These are phyloP conservation scores for Rutidosis leptorrhynchoides DNA, from an alignment of 129 eudicot species.

Conservation along the genomic window DNA sequence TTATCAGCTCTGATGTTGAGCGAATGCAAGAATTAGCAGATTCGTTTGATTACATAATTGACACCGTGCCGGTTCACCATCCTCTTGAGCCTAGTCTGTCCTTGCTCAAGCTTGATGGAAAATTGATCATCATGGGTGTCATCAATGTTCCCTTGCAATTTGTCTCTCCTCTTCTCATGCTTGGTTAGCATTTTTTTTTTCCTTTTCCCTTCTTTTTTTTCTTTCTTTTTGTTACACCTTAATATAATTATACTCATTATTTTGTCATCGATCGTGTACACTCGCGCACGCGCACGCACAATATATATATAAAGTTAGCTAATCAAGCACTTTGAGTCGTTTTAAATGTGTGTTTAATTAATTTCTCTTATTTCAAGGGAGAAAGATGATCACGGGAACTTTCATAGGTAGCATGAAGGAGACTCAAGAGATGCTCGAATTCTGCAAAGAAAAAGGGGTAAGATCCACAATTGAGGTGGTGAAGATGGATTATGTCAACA, in stretches of 20 bases:
- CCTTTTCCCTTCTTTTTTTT: background rate
- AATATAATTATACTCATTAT: no score
- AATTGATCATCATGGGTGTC: slow-evolving; percentile 78
- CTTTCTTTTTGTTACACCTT: no score
- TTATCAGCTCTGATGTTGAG: slow-evolving; percentile 63
- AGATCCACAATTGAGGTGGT: slow-evolving; percentile 73
- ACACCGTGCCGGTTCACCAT: slow-evolving; percentile 67
- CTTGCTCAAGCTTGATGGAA: slow-evolving; percentile 73
- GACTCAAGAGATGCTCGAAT: slow-evolving; percentile 73
- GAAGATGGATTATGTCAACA: slow-evolving; percentile 81
- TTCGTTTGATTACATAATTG: slow-evolving; percentile 82
- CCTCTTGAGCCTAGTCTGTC: slow-evolving; percentile 81
- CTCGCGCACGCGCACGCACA: no score
- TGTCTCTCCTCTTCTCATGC: slow-evolving; percentile 71
- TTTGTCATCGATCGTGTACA: no score
- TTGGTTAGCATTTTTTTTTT: slow-evolving; percentile 46
- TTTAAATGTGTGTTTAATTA: no score
- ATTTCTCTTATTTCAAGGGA: no score
- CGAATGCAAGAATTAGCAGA: slow-evolving; percentile 54
- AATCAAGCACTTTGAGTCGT: no score
- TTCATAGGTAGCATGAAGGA: slow-evolving; percentile 91
- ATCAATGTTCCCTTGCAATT: slow-evolving; percentile 66
- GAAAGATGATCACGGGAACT: slow-evolving; percentile 85
- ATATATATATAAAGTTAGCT: no score
- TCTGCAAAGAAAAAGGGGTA: slow-evolving; percentile 67